Evolutionary conservation across 805 yeast species (phyloP), one percentile per base, ranked within the genome.

Genomic region (Candida incommunis): DNA sequence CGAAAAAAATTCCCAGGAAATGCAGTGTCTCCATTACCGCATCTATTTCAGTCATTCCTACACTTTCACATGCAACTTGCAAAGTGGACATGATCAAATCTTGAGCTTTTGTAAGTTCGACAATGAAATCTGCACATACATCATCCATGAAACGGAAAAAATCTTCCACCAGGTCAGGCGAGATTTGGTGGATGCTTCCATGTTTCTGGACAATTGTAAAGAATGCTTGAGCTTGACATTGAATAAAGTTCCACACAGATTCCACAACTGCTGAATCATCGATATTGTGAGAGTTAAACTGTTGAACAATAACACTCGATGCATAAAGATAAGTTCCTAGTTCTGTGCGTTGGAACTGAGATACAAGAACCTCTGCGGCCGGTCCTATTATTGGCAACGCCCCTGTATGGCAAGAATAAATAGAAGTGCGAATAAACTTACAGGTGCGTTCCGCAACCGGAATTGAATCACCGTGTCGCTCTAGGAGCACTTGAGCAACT

Each of bases 71-170:
- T 3, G 84, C 74, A 3, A 82, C 74, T 42, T 80, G 75, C 48
- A 78, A 68, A 1, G 79, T 67, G 3, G 76, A 72, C 22, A 45
- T 43, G 29, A 62, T 49, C 41, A 63, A 46, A 35, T 65, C 63
- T 22, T 66, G 58, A 13, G 37, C 35, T 43, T 68, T 61, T 9
- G 79, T 66, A 40, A 78, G 66, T 48, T 72, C 65, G 44, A 70
- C 61, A 0, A 88, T 85, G 57, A 71, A 31, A 16, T 31, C 18
- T 5, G 37, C 13, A 42, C 86, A 61, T 43, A 85, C 66, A 58
- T 88, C 96, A 48, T 72, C 69, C 64, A 80, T 70, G 83, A 88
- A 80, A 50, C 90, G 69, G 70, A 80, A 87, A 57, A 80, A 87
- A 65, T 90, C 96, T 61, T 88, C 95, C 42, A 86, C 68, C 23